Evolutionary conservation across 352 stramenopile genomes (phyloP).

Genomic region (Globisporangium carolinianum): DNA sequence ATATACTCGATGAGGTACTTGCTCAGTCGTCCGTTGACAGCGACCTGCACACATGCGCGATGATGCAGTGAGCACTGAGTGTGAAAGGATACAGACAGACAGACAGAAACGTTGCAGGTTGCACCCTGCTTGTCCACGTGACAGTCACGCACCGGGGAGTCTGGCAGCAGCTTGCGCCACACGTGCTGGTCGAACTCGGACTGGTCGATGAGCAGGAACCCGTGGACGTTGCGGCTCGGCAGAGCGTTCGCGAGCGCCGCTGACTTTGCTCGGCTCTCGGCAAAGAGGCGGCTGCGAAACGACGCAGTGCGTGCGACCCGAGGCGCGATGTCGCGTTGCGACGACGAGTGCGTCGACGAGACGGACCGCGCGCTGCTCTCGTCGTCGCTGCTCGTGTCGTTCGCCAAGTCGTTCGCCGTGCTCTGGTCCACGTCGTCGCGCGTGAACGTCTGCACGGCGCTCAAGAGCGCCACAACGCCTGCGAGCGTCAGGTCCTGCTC

Average conservation of each 20-base stretch:
- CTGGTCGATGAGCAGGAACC: slow-evolving; percentile 43
- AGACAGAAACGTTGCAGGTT: background rate
- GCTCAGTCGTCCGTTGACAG: slow-evolving; percentile 27
- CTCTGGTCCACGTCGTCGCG: slow-evolving; percentile 22
- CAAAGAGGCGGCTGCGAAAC: slow-evolving; percentile 6
- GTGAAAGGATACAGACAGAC: background rate
- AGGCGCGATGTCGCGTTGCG: slow-evolving; percentile 5
- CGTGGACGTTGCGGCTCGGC: slow-evolving; percentile 28
- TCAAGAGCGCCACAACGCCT: slow-evolving; percentile 27
- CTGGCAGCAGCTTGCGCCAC: slow-evolving; percentile 40
- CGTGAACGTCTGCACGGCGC: slow-evolving; percentile 38
- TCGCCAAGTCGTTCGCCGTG: slow-evolving; percentile 24
- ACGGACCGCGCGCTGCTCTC: slow-evolving; percentile 10
- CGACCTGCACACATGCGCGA: slow-evolving; percentile 18
- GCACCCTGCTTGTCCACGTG: background rate
- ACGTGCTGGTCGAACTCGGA: slow-evolving; percentile 51
- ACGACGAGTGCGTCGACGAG: slow-evolving; percentile 3
- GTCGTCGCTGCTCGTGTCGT: slow-evolving; percentile 35
- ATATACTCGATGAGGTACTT: slow-evolving; percentile 64
- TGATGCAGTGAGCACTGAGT: background rate
- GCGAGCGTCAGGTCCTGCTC: slow-evolving; percentile 36
- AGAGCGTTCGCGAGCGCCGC: background rate
- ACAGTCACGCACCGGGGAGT: slow-evolving; percentile 24
- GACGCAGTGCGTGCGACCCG: slow-evolving; percentile 9
- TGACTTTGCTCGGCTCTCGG: slow-evolving; percentile 1